These are phyloP conservation scores for Apostasia ramifera DNA, from an alignment of 106 monocot genomes.

Conservation along the genomic window DNA sequence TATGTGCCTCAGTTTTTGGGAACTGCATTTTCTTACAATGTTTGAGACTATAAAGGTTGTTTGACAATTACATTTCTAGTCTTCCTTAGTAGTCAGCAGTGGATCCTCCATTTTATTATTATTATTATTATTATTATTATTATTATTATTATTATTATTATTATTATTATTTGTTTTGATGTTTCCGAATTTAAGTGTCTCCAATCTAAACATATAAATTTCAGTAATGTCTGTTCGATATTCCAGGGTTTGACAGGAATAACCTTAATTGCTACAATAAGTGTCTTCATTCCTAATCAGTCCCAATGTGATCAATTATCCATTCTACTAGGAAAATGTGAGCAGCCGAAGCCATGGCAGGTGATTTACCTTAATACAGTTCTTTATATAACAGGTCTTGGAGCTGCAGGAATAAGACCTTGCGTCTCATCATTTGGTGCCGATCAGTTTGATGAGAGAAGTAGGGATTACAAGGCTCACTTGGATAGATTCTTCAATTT, in stretches of 20 bases:
- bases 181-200: not conserved
- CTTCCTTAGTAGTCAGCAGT: no score
- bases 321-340: slow-evolving; percentile 62
- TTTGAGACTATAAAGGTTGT: no score
- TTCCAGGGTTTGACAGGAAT: slow-evolving; percentile 66
- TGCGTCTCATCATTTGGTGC: slow-evolving; percentile 95
- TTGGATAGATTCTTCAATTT: slow-evolving; percentile 85
- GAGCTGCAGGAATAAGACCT: slow-evolving; percentile 87
- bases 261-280: slow-evolving; percentile 55
- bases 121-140: not conserved
- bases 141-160: not conserved
- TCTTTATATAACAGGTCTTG: slow-evolving; percentile 72
- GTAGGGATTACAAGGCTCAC: slow-evolving; percentile 45
- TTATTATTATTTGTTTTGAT: not conserved
- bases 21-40: no score
- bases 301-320: slow-evolving; percentile 59
- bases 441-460: slow-evolving; percentile 85
- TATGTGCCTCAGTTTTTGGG: no score
- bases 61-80: no score
- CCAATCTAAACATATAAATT: not conserved
- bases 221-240: not conserved
- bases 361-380: slow-evolving; percentile 63
- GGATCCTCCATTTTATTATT: not conserved
- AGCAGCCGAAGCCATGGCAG: slow-evolving; percentile 81
- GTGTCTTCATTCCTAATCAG: slow-evolving; percentile 52